Base-by-base conservation (phyloP, 345 rosid genomes). In the Eucalyptus marginata region DNA sequence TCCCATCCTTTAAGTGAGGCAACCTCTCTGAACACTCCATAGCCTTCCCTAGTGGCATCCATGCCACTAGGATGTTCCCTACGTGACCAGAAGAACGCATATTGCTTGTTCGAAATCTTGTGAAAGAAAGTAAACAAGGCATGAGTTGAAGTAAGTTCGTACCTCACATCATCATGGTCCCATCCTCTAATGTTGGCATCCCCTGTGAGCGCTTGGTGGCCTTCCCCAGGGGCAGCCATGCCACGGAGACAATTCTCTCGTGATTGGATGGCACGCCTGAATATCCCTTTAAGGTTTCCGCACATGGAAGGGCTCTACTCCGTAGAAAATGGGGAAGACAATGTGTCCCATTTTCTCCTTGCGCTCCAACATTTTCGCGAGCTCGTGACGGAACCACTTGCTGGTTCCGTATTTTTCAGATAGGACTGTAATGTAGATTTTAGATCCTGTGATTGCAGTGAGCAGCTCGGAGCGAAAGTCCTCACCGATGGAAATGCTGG, bases 291-390 rank as follows among this genome's bases (percentile, higher is more conserved):
- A 0, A 49, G 59, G 11, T 4, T 1, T 54, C 40, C 59, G 2
- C 59, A 52, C 10, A 0, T 8, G 2, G 10, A 0, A 13, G 58
- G 10, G 24, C 1, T 3, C 9, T 2, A 54, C 11, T 22, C 1
- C 1, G 27, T 56, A 56, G 3, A 20, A 22, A 20, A 56, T 20
- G 59, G 59, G 27, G 5, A 54, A 0, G 59, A 20, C 59, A 0
- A 22, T 1, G 59, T 54, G 59, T 2, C 59, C 22, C 79, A 66
- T 66, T 10, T 3, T 66, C 0, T 16, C 4, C 43, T 3, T 16
- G 79, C 79, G 31, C 3, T 66, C 43, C 0, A 66, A 7, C 79
- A 66, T 68, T 68, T 68, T 31, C 3, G 2, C 0, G 7, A 4
- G 80, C 13, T 68, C 13, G 0, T 2, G 12, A 16, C 5, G 4